Percentiles rank a stretch among this genome's conserved stretches.
Conservation (phyloP, 805 yeast genomes). For the Scheffersomyces ergatensis region DNA sequence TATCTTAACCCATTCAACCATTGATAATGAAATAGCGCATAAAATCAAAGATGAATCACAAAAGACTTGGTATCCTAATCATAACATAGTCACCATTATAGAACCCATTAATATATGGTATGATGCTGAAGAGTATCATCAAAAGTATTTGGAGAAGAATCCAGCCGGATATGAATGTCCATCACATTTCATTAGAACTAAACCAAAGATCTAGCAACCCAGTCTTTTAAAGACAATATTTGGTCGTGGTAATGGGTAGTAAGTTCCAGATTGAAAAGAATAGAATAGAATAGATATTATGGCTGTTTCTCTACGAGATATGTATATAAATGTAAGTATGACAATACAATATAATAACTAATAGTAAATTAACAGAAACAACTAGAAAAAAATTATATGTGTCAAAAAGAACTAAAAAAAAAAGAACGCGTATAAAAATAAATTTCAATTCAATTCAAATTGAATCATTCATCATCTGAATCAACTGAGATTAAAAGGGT, state of each 20-base stretch:
- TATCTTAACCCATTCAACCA: slow-evolving; percentile 60
- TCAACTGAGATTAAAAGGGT: not conserved
- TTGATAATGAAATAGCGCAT: slow-evolving; percentile 46
- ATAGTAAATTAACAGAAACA: no score
- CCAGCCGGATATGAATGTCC: slow-evolving; percentile 91
- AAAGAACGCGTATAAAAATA: not conserved
- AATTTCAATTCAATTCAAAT: no score
- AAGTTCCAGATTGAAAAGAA: no score
- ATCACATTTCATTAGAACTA: slow-evolving; percentile 74
- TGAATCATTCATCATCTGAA: not conserved
- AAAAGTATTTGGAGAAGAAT: slow-evolving; percentile 71
- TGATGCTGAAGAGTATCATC: slow-evolving; percentile 97
- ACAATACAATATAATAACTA: no score
- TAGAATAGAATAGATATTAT: no score
- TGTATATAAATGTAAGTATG: no score
- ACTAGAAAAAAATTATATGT: no score
- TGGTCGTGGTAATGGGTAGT: no score
- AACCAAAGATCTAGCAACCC: slow-evolving; percentile 41
- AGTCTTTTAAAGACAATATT: no score
- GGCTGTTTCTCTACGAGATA: no score
- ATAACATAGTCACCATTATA: slow-evolving; percentile 66
- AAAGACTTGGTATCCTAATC: slow-evolving; percentile 70
- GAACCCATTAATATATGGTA: slow-evolving; percentile 68
- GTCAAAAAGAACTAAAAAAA: no score
- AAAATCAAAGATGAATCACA: slow-evolving; percentile 55